Percentiles rank a stretch among this genome's conserved stretches.
These are phyloP conservation scores for Zymoseptoria tritici DNA, from an alignment of 2,329 filamentous ascomycete genomes.

Conservation along the genomic window DNA sequence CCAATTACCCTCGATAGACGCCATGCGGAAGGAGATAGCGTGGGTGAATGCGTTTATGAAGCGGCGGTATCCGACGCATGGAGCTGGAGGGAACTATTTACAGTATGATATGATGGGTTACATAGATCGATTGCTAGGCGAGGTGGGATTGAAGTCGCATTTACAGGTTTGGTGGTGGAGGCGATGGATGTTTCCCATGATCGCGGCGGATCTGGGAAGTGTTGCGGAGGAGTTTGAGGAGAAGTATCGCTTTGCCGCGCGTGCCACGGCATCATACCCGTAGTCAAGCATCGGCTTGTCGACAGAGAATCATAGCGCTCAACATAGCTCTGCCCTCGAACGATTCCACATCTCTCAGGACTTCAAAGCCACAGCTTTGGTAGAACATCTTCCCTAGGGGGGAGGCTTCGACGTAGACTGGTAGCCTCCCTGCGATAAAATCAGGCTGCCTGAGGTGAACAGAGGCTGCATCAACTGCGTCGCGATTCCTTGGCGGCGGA, in stretches of 20 bases:
- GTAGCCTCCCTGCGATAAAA: background rate
- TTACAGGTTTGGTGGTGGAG: background rate
- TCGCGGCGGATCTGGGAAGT: background rate
- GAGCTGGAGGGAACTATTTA: constrained; percentile 5
- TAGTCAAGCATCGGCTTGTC: too few relatives aligned
- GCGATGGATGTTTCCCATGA: background rate
- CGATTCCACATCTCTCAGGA: background rate
- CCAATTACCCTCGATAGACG: constrained; percentile 1
- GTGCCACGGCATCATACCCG: too few relatives aligned
- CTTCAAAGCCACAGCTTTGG: background rate
- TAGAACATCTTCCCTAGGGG: background rate
- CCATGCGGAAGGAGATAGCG: constrained; percentile 1
- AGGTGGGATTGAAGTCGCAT: background rate
- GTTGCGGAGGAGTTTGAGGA: background rate
- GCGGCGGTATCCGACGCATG: constrained; percentile 5
- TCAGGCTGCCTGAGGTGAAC: background rate
- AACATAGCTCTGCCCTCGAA: background rate
- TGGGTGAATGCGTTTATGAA: constrained; percentile 8
- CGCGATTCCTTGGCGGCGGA: background rate
- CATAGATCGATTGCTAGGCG: constrained; percentile 7
- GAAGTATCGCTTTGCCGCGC: background rate
- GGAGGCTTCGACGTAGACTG: background rate
- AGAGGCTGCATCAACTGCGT: background rate
- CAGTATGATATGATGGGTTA: constrained; percentile 9
- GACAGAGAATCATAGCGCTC: background rate